phyloP scores from a whole-genome alignment of 352 stramenopile genomes.

The Globisporangium canariense region DNA sequence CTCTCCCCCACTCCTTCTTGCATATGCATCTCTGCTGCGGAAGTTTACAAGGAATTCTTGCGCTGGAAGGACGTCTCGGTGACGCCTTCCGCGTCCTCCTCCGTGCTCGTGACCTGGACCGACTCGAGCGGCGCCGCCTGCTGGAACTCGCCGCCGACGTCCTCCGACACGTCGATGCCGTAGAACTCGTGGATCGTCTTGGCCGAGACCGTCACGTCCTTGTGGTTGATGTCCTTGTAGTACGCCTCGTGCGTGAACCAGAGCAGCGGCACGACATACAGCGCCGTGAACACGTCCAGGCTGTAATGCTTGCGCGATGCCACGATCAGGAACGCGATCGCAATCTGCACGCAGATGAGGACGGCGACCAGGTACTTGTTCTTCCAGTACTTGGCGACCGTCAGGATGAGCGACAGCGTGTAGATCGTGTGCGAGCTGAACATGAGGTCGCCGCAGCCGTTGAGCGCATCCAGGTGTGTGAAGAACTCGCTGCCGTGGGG shows the following conservation, averaged over 20 bases:
- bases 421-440: constrained; percentile 93
- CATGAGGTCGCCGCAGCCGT: constrained; percentile 89
- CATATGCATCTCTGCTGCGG: constrained; percentile 17
- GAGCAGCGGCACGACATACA: constrained; percentile 87
- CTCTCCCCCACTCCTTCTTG: constrained; percentile 7
- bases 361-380: constrained; percentile 69
- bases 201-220: constrained; percentile 57
- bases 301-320: constrained; percentile 90
- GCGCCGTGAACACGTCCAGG: constrained; percentile 84
- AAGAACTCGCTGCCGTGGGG: constrained; percentile 51
- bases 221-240: constrained; percentile 79
- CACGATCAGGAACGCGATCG: constrained; percentile 87
- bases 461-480: constrained; percentile 72
- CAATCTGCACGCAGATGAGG: constrained; percentile 76
- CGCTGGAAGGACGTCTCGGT: constrained; percentile 35
- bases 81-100: constrained; percentile 35
- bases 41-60: constrained; percentile 48
- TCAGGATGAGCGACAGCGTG: constrained; percentile 86
- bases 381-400: constrained; percentile 85
- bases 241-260: constrained; percentile 83
- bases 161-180: constrained; percentile 35
- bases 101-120: constrained; percentile 18
- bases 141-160: constrained; percentile 19
- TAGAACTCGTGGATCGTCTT: constrained; percentile 66
- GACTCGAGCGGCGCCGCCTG: constrained; percentile 19